Conservation (phyloP, 441 rosid genomes). For the Melastoma candidum region DNA sequence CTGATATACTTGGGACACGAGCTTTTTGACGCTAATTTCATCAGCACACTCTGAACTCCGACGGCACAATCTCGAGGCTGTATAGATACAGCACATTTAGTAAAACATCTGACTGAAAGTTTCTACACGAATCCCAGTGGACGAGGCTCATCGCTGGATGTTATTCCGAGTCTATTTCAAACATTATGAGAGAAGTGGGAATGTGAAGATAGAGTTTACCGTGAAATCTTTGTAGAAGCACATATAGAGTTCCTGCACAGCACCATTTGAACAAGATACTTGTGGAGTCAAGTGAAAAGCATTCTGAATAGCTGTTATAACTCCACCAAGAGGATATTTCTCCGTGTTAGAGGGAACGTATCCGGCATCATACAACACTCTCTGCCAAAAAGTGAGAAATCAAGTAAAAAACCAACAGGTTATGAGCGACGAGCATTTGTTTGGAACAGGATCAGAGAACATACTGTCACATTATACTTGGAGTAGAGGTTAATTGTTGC, state of each 20-base stretch:
- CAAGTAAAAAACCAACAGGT: conserved; percentile 1
- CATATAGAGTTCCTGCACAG: conserved; percentile 58
- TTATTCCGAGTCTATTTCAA: too few species aligned
- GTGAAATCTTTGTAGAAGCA: conserved; percentile 86
- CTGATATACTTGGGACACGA: conserved; percentile 80
- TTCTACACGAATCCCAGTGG: not conserved
- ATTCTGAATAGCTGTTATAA: conserved; percentile 74
- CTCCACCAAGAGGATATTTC: conserved; percentile 85
- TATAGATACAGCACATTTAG: conserved; percentile 15
- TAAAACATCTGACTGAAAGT: not conserved
- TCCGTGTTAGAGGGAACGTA: conserved; percentile 82
- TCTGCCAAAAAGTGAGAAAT: conserved; percentile 12
- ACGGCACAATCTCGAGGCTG: conserved; percentile 73
- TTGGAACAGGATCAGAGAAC: conserved; percentile 18
- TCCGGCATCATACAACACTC: conserved; percentile 73
- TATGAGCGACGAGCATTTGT: not conserved
- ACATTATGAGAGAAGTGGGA: too few species aligned
- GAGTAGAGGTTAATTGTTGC: conserved; percentile 62
- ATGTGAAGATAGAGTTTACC: conserved; percentile 29
- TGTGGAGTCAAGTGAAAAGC: conserved; percentile 70
- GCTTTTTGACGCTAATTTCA: conserved; percentile 23
- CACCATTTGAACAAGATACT: conserved; percentile 55
- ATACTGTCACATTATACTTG: conserved; percentile 81
- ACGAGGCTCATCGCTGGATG: not conserved
- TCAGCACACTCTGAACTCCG: conserved; percentile 17